Percentiles rank a stretch among this genome's conserved stretches.
These are phyloP conservation scores for Tricholoma saponaceum DNA, from an alignment of 768 basidiomycete species.

Conservation along the genomic window DNA sequence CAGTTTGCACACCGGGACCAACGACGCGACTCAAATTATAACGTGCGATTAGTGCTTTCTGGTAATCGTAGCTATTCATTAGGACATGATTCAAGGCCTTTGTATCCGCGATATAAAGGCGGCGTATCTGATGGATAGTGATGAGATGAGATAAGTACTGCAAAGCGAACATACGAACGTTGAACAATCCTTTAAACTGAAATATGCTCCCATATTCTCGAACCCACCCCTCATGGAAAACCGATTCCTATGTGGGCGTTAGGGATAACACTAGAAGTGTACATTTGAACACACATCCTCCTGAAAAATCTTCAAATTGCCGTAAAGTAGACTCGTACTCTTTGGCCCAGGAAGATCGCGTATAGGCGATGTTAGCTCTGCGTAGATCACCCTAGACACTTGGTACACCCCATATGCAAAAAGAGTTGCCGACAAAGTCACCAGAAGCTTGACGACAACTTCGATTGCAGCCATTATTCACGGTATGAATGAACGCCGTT, in stretches of 20 bases:
- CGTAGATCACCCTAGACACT: constrained; percentile 29
- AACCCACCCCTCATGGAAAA: constrained; percentile 11
- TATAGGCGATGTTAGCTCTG: constrained; percentile 36
- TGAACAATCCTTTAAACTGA: constrained; percentile 26
- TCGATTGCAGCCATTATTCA: background rate
- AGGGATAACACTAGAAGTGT: background rate
- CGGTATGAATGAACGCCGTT: no score
- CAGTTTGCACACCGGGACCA: constrained; percentile 27
- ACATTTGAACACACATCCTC: constrained; percentile 28
- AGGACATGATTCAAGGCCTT: constrained; percentile 63
- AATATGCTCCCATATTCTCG: constrained; percentile 11
- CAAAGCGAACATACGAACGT: constrained; percentile 23
- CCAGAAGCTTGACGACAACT: constrained; percentile 7
- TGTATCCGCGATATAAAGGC: constrained; percentile 55
- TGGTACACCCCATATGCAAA: constrained; percentile 25
- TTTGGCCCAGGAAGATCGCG: constrained; percentile 48
- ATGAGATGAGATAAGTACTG: background rate
- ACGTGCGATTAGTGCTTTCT: constrained; percentile 43
- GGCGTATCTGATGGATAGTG: constrained; percentile 21
- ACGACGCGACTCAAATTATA: constrained; percentile 37
- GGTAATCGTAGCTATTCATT: constrained; percentile 48
- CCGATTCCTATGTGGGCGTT: constrained; percentile 24
- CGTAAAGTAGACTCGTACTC: constrained; percentile 39
- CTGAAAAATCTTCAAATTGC: constrained; percentile 42
- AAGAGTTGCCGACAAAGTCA: constrained; percentile 14